Evolutionary conservation across 306 rosid genomes (phyloP), one percentile per base, ranked within the genome.

Genomic region (Dalbergia oliveri): DNA sequence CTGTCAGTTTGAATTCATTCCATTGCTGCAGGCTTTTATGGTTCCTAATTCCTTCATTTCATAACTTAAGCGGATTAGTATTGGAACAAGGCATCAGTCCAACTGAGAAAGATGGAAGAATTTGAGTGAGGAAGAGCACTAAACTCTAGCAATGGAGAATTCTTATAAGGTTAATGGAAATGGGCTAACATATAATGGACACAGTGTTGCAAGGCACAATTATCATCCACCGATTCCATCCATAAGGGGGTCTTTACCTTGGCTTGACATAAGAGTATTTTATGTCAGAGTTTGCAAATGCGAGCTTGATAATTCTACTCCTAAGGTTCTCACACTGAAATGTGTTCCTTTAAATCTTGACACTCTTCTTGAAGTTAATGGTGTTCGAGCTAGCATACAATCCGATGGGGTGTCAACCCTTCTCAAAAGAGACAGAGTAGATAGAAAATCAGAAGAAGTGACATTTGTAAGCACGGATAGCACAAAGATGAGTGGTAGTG

Each of bases 391-490:
- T 59, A 75, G 89, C 79, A 69, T 87, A 58, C 54, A 86, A 66
- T 91, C 91, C 2, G 94, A 91, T 44, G 93, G 92, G 73, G 72
- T 82, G 44, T 82, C 88, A 9, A 78, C 89, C 31, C 79, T 86
- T 69, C 98, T 93, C 71, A 88, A 84, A 47, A 86, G 98, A 66
- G 92, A 93, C 50, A 86, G 94, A 56, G 82, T 91, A 6, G 98
- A 93, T 84, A 87, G 84, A 74, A 91, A 85, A 79, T 91, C 94
- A 2, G 94, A 91, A 81, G 97, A 91, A 87, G 91, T 87, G 15
- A 91, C 98, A 11, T 93, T 89, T 83, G 93, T 89, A 58, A 91
- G 98, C 88, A 93, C 97, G 5, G 94, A 93, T 82, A 90, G 89
- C 56, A 78, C 84, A 84, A 88, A 93, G 86, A 88, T 85, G 78